phyloP scores from a whole-genome alignment of 2,329 filamentous ascomycete species.

The Diaporthe caulivora region DNA sequence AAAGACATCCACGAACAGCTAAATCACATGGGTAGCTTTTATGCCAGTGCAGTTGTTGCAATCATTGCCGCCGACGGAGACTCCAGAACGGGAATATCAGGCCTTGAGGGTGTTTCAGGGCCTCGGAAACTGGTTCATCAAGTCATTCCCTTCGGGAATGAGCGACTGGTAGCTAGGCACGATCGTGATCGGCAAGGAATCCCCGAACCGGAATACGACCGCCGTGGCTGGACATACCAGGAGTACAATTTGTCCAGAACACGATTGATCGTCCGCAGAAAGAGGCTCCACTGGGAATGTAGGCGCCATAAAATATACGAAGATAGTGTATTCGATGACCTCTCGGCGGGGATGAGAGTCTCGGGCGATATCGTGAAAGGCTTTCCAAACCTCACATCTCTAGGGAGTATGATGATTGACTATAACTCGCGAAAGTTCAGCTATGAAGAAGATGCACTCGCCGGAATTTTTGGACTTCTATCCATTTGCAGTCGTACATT shows the following conservation, averaged over 20 bases:
- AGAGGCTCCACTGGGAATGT: not conserved
- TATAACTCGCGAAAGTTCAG: slow-evolving; percentile 35
- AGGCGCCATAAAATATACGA: not conserved
- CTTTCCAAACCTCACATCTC: too few species aligned
- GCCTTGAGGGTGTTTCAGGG: not conserved
- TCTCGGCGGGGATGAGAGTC: too few species aligned
- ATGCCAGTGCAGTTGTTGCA: slow-evolving; percentile 44
- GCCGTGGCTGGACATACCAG: slow-evolving; percentile 2
- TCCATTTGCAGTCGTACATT: slow-evolving; percentile 30
- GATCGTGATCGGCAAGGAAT: not conserved
- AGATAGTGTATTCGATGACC: not conserved
- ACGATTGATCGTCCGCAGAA: not conserved
- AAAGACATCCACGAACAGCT: not conserved
- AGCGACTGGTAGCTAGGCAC: not conserved
- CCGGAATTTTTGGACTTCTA: slow-evolving; percentile 35
- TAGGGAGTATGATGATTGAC: not conserved
- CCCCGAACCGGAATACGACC: not conserved
- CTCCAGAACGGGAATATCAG: not conserved
- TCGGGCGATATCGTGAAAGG: too few species aligned
- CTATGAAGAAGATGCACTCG: slow-evolving; percentile 37
- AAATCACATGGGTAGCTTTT: slow-evolving; percentile 38
- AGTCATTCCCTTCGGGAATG: not conserved
- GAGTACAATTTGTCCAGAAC: not conserved
- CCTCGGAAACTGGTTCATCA: not conserved
- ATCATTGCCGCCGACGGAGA: slow-evolving; percentile 34